Base-by-base conservation (phyloP, 495 filamentous ascomycete genomes). In the Penicillium manginii region DNA sequence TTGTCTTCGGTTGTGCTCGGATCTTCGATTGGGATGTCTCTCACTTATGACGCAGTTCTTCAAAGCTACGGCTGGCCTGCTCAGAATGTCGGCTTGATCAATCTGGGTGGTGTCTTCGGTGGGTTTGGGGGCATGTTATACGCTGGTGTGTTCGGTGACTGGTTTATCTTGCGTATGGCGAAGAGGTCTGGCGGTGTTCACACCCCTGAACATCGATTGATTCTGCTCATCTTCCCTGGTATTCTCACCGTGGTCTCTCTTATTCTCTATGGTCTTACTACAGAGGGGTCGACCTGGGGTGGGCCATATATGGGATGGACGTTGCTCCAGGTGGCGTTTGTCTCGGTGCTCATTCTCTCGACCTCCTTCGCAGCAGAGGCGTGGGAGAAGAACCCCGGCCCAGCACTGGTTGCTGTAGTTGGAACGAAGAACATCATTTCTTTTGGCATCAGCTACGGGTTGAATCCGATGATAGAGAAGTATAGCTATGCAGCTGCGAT, bases 301-400 rank as follows among this genome's bases (percentile, higher is more conserved):
- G 74, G 72, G 9, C 74, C 70, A 10, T 73, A 66, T 52, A 73
- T 78, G 72, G 72, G 71, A 31, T 78, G 73, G 73, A 70, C 71
- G 1, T 54, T 78, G 15, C 68, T 69, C 40, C 69, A 78, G 40
- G 40, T 75, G 0, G 51, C 60, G 0, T 78, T 76, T 46, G 70
- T 76, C 14, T 72, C 68, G 3, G 65, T 75, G 12, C 60, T 78
- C 8, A 76, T 78, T 37, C 54, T 66, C 15, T 61, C 69, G 0
- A 74, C 74, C 12, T 66, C 68, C 2, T 78, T 76, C 35, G 72
- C 75, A 0, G 60, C 75, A 3, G 75, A 76, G 52, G 72, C 67
- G 1, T 74, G 67, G 66, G 70, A 74, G 35, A 71, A 72, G 57
- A 73, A 76, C 55, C 75, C 75, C 5, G 73, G 73, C 3, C 70